Base-by-base conservation (phyloP, 805 yeast genomes). In the Candida maltosa region DNA sequence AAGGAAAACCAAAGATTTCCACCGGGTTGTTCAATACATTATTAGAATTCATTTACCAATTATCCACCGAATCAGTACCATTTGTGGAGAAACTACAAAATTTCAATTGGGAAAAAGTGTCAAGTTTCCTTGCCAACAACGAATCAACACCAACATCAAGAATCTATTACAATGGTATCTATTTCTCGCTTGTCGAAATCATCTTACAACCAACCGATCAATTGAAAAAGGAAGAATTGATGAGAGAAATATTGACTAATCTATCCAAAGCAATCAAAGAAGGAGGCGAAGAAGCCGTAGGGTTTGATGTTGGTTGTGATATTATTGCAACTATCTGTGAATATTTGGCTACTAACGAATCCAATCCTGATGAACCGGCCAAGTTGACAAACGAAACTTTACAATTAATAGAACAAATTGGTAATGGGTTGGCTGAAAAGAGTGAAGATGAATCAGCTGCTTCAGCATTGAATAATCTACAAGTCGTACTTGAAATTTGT, bases 321-420 rank as follows among this genome's bases (percentile, higher is more conserved):
- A 56, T 91, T 21, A 65, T 87, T 16, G 78, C 96, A 1, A 83
- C 89, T 1, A 65, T 80, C 5, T 73, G 83, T 46, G 96, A 88
- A 54, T 71, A 60, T 37, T 51, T 65, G 18, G 56, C 70, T 8
- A 40, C 58, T n/a, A 51, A 49, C 34, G 62, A 58, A 17, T 35
- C 40, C 6, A 40, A 31, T 39, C 22, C 26, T 2, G 22, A 6
- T 10, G 42, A 45, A 9, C 48, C 31, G 4, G 21, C 16, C n/a
- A n/a, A n/a, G n/a, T n/a, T n/a, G n/a, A n/a, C n/a, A n/a, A n/a
- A n/a, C n/a, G n/a, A n/a, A n/a, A n/a, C n/a, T n/a, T n/a, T n/a
- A n/a, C n/a, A n/a, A n/a, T n/a, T n/a, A n/a, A n/a, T n/a, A n/a
- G n/a, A n/a, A n/a, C n/a, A n/a, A n/a, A n/a, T n/a, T n/a, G n/a